Percentiles rank a stretch among this genome's conserved stretches.
phyloP scores from a whole-genome alignment of 495 filamentous ascomycete species.

The Hyaloscypha finlandica region DNA sequence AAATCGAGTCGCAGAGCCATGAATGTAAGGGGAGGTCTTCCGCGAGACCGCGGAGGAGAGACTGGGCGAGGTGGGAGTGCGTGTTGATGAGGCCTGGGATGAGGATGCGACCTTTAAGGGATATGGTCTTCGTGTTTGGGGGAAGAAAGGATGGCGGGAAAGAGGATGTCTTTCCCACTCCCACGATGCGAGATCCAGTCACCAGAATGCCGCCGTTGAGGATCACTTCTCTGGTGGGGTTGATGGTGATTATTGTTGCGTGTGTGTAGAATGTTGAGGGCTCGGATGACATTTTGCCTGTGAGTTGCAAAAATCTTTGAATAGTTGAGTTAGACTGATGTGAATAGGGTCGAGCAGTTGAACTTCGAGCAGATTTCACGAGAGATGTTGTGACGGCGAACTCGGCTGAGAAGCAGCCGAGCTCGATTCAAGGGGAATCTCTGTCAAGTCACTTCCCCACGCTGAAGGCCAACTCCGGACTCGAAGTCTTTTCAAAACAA shows the following conservation, averaged over 20 bases:
- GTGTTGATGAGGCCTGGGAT: conserved; percentile 31
- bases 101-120: conserved; percentile 25
- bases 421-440: neutral
- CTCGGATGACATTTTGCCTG: conserved; percentile 13
- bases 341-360: neutral
- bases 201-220: conserved; percentile 27
- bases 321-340: neutral
- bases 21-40: conserved; percentile 28
- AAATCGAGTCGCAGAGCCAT: conserved; percentile 30
- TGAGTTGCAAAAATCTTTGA: neutral
- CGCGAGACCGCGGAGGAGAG: conserved; percentile 26
- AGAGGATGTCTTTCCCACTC: conserved; percentile 20
- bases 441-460: neutral
- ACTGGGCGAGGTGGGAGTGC: conserved; percentile 31
- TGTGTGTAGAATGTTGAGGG: conserved; percentile 28
- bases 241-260: conserved; percentile 30
- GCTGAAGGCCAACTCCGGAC: conserved; percentile 8
- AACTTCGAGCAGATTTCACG: neutral
- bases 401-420: neutral
- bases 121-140: conserved; percentile 16
- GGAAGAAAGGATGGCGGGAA: conserved; percentile 12
- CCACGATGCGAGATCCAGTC: conserved; percentile 18
- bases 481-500: neutral
- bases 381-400: too few relatives aligned
- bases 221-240: conserved; percentile 26